A percentile compares a stretch with the other conserved stretches of the same genome.
These are phyloP conservation scores for Bifiguratus adelaidae DNA, from an alignment of 192 early-diverging fungal genomes.

Conservation along the genomic window DNA sequence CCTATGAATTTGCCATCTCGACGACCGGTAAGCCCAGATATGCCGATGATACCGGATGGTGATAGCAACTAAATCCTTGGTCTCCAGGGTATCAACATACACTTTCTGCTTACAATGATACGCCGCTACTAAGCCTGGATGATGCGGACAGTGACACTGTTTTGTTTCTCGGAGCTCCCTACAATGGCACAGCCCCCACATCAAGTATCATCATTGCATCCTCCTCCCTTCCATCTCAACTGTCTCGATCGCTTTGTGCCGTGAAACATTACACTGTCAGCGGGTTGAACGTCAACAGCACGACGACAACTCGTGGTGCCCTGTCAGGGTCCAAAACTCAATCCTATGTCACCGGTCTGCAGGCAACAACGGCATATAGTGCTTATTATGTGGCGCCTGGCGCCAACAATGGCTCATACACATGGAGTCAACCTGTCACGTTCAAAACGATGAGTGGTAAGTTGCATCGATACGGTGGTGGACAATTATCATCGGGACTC, in stretches of 20 bases:
- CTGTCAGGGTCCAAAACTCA: slow-evolving; percentile 18
- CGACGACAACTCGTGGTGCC: slow-evolving; percentile 20
- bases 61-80: neutral
- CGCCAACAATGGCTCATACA: slow-evolving; percentile 8
- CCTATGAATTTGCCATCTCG: slow-evolving; percentile 18
- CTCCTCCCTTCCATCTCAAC: slow-evolving; percentile 9
- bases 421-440: slow-evolving; percentile 11
- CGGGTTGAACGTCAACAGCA: slow-evolving; percentile 13
- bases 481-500: too few species aligned
- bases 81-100: slow-evolving; percentile 3
- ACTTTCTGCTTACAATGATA: neutral
- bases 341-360: slow-evolving; percentile 19
- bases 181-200: slow-evolving; percentile 4
- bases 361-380: slow-evolving; percentile 20
- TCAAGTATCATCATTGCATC: slow-evolving; percentile 9
- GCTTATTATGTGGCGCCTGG: slow-evolving; percentile 27
- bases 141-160: slow-evolving; percentile 20
- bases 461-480: too few species aligned
- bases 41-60: neutral
- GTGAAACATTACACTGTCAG: slow-evolving; percentile 8
- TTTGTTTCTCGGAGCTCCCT: slow-evolving; percentile 15
- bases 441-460: slow-evolving; percentile 20
- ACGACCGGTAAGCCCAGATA: slow-evolving; percentile 8
- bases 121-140: slow-evolving; percentile 7
- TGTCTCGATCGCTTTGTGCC: slow-evolving; percentile 37